Percentiles rank a stretch among this genome's conserved stretches.
Conservation (phyloP, 805 yeast species). For the Saccharomycopsis sp. region DNA sequence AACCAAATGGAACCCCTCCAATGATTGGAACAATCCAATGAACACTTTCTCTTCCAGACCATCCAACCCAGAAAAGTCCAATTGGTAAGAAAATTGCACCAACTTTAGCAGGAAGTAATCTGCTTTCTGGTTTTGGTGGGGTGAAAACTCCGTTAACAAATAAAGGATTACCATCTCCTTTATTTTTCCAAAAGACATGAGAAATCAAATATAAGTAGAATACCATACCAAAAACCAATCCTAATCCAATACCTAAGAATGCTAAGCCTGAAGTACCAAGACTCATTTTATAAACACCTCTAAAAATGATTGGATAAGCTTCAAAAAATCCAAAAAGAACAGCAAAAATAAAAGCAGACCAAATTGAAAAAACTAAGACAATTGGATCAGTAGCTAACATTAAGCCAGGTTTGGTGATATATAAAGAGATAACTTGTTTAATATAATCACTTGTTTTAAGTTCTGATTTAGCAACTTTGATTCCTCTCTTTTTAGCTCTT, state of each 20-base stretch:
- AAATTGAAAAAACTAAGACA: slow-evolving; percentile 56
- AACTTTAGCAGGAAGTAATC: slow-evolving; percentile 49
- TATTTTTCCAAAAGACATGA: slow-evolving; percentile 38
- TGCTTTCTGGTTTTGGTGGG: slow-evolving; percentile 49
- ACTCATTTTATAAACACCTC: slow-evolving; percentile 50
- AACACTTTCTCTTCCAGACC: slow-evolving; percentile 52
- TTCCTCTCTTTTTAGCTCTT: slow-evolving; percentile 53
- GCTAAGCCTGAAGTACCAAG: slow-evolving; percentile 58
- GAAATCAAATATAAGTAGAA: slow-evolving; percentile 43
- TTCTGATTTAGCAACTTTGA: slow-evolving; percentile 30
- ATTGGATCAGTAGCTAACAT: slow-evolving; percentile 71
- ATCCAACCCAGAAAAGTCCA: slow-evolving; percentile 71
- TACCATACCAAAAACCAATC: slow-evolving; percentile 45
- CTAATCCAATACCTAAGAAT: slow-evolving; percentile 63
- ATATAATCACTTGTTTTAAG: not conserved
- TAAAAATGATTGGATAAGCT: slow-evolving; percentile 66
- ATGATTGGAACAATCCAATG: slow-evolving; percentile 73
- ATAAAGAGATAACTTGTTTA: slow-evolving; percentile 31
- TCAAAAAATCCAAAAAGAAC: slow-evolving; percentile 73
- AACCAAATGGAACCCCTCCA: slow-evolving; percentile 73
- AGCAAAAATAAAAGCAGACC: slow-evolving; percentile 67
- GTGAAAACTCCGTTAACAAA: slow-evolving; percentile 40
- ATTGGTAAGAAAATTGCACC: slow-evolving; percentile 62
- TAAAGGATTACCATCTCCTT: slow-evolving; percentile 54
- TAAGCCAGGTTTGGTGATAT: slow-evolving; percentile 51